A percentile compares a stretch with the other conserved stretches of the same genome.
Conservation (phyloP, 2,329 filamentous ascomycete species). For the Daldinia sp. region DNA sequence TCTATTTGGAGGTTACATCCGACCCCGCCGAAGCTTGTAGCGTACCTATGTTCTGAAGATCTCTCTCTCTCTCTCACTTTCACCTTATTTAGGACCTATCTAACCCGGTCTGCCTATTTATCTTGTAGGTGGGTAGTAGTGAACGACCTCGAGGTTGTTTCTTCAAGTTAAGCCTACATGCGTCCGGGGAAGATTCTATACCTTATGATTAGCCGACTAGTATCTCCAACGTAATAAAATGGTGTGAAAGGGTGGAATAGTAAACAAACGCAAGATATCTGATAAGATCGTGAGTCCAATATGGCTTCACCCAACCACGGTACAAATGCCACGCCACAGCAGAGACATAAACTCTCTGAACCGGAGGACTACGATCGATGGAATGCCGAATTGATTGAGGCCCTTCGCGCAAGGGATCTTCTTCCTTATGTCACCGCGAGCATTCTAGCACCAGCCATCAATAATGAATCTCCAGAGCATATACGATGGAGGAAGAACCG, state of each 20-base stretch:
- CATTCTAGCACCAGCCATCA: conserved; percentile 17
- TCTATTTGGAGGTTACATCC: conserved; percentile 25
- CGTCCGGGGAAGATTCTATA: neutral
- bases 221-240: neutral
- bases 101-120: no score
- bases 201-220: neutral
- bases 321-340: neutral
- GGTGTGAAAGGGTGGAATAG: neutral
- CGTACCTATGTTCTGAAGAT: neutral
- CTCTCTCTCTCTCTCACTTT: neutral
- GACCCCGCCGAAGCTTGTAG: conserved; percentile 24
- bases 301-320: conserved; percentile 21
- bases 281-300: conserved; percentile 6
- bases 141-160: neutral
- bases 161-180: neutral
- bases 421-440: conserved; percentile 26
- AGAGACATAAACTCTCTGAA: conserved; percentile 23
- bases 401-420: conserved; percentile 16
- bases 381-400: conserved; percentile 32
- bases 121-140: neutral
- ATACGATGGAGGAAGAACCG: conserved; percentile 26
- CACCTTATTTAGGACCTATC: neutral
- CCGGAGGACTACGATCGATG: conserved; percentile 24
- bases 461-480: conserved; percentile 14
- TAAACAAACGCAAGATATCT: neutral